Evolutionary conservation across 2,329 filamentous ascomycete genomes (phyloP).

Genomic region (Claviceps cyperi): DNA sequence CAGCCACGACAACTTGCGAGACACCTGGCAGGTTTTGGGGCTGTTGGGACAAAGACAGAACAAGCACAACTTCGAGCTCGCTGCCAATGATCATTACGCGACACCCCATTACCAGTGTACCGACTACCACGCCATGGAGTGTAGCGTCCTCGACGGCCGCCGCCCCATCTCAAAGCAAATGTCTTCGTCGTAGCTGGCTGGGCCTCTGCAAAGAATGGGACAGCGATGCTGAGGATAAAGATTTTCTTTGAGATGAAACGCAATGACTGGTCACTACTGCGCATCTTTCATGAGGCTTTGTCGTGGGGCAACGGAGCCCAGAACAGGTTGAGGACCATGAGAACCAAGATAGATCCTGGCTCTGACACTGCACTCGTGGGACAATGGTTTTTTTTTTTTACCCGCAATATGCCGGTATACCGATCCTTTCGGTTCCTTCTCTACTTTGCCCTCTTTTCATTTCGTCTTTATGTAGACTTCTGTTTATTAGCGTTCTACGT

Average conservation of each 20-base stretch:
- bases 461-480: neutral
- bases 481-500: neutral
- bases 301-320: neutral
- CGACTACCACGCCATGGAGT: slow-evolving; percentile 16
- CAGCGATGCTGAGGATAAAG: slow-evolving; percentile 8
- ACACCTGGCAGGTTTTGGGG: slow-evolving; percentile 44
- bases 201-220: slow-evolving; percentile 27
- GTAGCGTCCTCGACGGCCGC: slow-evolving; percentile 13
- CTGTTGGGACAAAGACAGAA: slow-evolving; percentile 29
- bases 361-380: neutral
- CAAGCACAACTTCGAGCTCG: slow-evolving; percentile 12
- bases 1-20: slow-evolving; percentile 27
- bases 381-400: neutral
- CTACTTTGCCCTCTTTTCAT: neutral
- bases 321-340: neutral
- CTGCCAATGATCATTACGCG: neutral
- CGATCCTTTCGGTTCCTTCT: neutral
- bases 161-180: slow-evolving; percentile 15
- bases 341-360: neutral
- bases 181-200: slow-evolving; percentile 25
- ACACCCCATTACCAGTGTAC: slow-evolving; percentile 16
- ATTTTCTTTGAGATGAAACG: slow-evolving; percentile 19
- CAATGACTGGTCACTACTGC: slow-evolving; percentile 5
- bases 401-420: neutral
- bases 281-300: neutral